These are phyloP conservation scores for Clarkia xantiana DNA, from an alignment of 345 rosid genomes.

Conservation along the genomic window DNA sequence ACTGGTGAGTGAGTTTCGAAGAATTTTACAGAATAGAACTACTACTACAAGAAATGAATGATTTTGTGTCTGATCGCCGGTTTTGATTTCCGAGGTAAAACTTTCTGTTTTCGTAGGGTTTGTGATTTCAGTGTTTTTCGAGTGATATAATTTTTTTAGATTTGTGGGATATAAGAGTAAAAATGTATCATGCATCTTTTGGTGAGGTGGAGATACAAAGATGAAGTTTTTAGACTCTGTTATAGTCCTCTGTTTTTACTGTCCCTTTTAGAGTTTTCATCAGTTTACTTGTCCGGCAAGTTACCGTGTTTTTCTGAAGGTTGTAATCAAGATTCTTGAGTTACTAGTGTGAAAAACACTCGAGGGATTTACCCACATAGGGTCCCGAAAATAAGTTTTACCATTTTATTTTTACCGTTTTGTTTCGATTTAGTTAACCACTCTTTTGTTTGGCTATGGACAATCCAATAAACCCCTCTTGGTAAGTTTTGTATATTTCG, in stretches of 20 bases:
- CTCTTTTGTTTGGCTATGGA: no score
- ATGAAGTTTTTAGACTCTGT: neutral
- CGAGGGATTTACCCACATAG: conserved; percentile 5
- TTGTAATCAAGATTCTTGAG: conserved; percentile 8
- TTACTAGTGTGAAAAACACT: conserved; percentile 8
- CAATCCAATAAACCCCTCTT: no score
- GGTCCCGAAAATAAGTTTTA: conserved; percentile 14
- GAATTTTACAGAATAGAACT: conserved; percentile 24
- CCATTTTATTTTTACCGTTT: conserved; percentile 20
- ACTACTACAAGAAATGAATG: conserved; percentile 9
- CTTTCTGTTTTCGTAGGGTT: conserved; percentile 11
- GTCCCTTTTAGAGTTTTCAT: conserved; percentile 5
- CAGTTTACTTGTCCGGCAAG: conserved; percentile 17
- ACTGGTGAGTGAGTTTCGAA: conserved; percentile 27
- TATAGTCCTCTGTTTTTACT: neutral
- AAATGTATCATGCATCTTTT: conserved; percentile 7
- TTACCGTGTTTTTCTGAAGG: conserved; percentile 5
- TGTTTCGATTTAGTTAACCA: no score
- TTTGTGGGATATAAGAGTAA: conserved; percentile 19
- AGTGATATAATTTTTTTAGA: conserved; percentile 42
- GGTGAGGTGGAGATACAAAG: conserved; percentile 6
- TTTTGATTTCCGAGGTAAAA: conserved; percentile 38
- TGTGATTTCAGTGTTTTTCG: conserved; percentile 22
- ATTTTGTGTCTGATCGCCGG: conserved; percentile 33
- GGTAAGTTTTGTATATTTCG: no score